phyloP scores from a whole-genome alignment of 2,329 filamentous ascomycete species.

The Triangularia verruculosa region DNA sequence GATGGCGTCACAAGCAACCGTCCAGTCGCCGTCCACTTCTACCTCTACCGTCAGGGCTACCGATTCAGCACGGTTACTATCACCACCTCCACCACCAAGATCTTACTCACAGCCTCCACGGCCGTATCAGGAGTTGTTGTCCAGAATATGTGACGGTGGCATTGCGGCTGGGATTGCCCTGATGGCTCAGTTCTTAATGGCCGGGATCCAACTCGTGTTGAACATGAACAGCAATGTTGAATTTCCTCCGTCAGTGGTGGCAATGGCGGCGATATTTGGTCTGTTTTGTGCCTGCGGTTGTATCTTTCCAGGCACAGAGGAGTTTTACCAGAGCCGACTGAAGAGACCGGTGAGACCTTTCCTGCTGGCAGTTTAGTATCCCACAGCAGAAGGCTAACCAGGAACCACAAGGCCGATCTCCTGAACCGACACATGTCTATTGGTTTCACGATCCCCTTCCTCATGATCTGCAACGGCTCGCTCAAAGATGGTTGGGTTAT shows the following conservation, averaged over 20 bases:
- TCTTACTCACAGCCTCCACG: background rate
- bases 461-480: conserved; percentile 41
- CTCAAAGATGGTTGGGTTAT: conserved; percentile 35
- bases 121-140: background rate
- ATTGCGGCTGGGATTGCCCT: conserved; percentile 39
- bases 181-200: conserved; percentile 45
- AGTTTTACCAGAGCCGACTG: conserved; percentile 28
- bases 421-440: conserved; percentile 51
- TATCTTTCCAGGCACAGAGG: conserved; percentile 21
- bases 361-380: background rate
- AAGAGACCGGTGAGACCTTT: conserved; percentile 27
- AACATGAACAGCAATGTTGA: conserved; percentile 32
- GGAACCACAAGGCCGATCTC: conserved; percentile 42
- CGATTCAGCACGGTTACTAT: background rate
- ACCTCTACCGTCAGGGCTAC: background rate
- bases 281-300: conserved; percentile 21
- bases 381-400: background rate
- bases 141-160: conserved; percentile 28
- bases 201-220: conserved; percentile 40
- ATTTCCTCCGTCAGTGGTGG: conserved; percentile 48
- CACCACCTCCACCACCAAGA: background rate
- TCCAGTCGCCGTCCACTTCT: background rate
- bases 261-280: conserved; percentile 44
- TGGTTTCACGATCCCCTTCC: conserved; percentile 49
- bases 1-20: conserved; percentile 11